Percentiles rank a stretch among this genome's conserved stretches.
Conservation (phyloP, 495 filamentous ascomycete genomes). For the Saxophila tyrrhenica region DNA sequence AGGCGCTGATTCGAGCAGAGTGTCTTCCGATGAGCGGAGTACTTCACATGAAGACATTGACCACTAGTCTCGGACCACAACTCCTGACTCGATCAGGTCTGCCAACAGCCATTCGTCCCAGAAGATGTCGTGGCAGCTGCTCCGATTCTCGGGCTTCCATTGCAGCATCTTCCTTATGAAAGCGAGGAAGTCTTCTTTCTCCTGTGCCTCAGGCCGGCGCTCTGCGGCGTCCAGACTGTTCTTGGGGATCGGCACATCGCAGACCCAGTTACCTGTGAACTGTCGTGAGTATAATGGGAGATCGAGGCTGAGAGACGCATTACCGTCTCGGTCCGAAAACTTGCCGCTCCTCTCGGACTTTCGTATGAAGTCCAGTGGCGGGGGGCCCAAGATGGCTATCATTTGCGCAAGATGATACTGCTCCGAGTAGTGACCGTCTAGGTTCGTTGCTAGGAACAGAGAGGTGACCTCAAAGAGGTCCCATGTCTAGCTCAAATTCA, state of each 20-base stretch:
- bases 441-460: conserved; percentile 12
- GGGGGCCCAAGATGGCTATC: conserved; percentile 27
- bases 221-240: conserved; percentile 12
- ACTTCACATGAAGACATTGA: no score
- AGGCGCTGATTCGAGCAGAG: no score
- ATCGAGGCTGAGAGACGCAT: not conserved
- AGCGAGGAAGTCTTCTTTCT: conserved; percentile 17
- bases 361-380: conserved; percentile 21
- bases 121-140: conserved; percentile 8
- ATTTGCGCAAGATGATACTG: conserved; percentile 29
- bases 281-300: not conserved
- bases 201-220: conserved; percentile 19
- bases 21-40: no score
- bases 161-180: conserved; percentile 23
- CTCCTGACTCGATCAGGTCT: conserved; percentile 4
- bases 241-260: conserved; percentile 14
- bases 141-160: conserved; percentile 19
- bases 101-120: conserved; percentile 8
- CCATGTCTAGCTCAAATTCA: conserved; percentile 18
- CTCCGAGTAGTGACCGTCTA: conserved; percentile 14
- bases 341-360: not conserved
- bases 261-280: conserved; percentile 15
- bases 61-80: not conserved
- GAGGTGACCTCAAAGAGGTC: conserved; percentile 25
- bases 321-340: conserved; percentile 7